Evolutionary conservation across 2,329 filamentous ascomycete genomes (phyloP).

Genomic region (Aureobasidium sp.): DNA sequence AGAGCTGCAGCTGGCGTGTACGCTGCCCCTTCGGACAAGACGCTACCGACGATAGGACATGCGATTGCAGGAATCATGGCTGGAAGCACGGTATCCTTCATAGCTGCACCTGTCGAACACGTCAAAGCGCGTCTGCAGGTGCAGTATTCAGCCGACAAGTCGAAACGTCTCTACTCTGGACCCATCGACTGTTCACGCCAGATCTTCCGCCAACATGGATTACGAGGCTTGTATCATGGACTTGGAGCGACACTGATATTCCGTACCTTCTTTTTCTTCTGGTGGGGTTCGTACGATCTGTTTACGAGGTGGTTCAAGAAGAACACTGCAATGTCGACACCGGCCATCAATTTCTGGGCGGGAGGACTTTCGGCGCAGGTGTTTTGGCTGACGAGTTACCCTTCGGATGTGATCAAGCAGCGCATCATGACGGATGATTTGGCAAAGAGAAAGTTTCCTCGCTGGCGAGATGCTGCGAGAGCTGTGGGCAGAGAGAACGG

Average conservation of each 20-base stretch:
- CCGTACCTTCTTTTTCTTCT: constrained; percentile 91
- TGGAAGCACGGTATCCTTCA: constrained; percentile 82
- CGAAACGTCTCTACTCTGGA: constrained; percentile 71
- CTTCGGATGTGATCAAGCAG: constrained; percentile 91
- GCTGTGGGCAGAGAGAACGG: constrained; percentile 72
- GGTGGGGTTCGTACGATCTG: constrained; percentile 94
- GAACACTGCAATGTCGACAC: constrained; percentile 63
- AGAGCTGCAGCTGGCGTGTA: constrained; percentile 25
- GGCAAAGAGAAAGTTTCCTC: constrained; percentile 62
- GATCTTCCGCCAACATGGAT: constrained; percentile 59
- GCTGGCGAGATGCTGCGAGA: constrained; percentile 73
- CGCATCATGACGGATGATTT: constrained; percentile 93
- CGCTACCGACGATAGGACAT: constrained; percentile 71
- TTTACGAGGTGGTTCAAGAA: constrained; percentile 62
- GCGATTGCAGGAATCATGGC: constrained; percentile 82
- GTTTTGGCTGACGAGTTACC: constrained; percentile 91
- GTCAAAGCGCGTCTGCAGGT: constrained; percentile 90
- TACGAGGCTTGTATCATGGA: constrained; percentile 78
- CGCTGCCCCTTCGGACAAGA: constrained; percentile 27
- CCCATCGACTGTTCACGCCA: constrained; percentile 77
- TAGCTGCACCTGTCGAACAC: constrained; percentile 91
- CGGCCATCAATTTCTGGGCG: constrained; percentile 93
- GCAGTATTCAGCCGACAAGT: constrained; percentile 78
- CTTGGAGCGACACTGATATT: constrained; percentile 80
- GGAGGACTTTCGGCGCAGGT: constrained; percentile 87